Percentiles rank a stretch among this genome's conserved stretches.
Evolutionary conservation across 2,329 filamentous ascomycete species (phyloP).

Genomic region (Botryosphaeria agaves): DNA sequence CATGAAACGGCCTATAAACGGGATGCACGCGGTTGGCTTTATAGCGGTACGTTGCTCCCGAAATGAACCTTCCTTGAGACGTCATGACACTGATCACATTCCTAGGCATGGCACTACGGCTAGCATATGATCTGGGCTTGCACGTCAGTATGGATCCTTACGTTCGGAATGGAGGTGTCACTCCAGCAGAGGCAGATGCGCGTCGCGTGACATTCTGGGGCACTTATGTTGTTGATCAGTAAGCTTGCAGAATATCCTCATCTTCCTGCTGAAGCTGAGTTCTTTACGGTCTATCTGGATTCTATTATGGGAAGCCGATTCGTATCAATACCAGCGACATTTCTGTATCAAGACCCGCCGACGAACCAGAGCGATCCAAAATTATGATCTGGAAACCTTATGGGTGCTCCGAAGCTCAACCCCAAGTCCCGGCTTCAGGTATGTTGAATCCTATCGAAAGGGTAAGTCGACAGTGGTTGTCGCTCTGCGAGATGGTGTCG

Average conservation of each 20-base stretch:
- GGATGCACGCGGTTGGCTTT: conserved; percentile 29
- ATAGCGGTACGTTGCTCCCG: conserved; percentile 19
- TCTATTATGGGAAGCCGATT: conserved; percentile 25
- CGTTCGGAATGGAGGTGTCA: conserved; percentile 21
- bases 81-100: background rate
- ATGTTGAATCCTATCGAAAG: conserved; percentile 5
- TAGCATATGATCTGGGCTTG: conserved; percentile 26
- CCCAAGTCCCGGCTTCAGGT: background rate
- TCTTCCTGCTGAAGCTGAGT: too few species aligned
- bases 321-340: conserved; percentile 23
- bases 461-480: conserved; percentile 11
- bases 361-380: too few species aligned
- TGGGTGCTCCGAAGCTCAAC: conserved; percentile 8
- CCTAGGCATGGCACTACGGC: conserved; percentile 25
- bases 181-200: conserved; percentile 19
- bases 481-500: conserved; percentile 26
- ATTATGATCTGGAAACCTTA: too few species aligned
- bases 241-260: too few species aligned
- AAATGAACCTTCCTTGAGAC: background rate
- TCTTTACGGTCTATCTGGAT: conserved; percentile 25
- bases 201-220: conserved; percentile 25
- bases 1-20: conserved; percentile 26
- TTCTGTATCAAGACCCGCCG: conserved; percentile 20
- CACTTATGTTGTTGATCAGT: background rate
- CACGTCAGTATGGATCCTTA: conserved; percentile 24